These are phyloP conservation scores for Chenopodium formosanum DNA, from an alignment of 148 eudicot species.

Conservation along the genomic window DNA sequence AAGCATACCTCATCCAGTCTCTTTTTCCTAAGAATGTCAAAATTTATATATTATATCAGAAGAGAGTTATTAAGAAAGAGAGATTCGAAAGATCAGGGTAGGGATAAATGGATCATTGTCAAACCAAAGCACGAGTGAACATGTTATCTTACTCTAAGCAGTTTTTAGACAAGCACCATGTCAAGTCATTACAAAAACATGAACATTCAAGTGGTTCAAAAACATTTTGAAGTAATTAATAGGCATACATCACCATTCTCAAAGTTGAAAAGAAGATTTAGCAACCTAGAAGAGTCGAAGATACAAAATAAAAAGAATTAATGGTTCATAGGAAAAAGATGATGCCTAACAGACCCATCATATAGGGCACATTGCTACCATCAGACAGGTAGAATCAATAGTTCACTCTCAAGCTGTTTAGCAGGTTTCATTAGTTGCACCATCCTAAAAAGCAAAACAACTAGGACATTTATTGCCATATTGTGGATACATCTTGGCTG, in stretches of 20 bases:
- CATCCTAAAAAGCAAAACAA: not conserved
- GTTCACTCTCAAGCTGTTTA: not conserved
- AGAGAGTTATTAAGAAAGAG: not conserved
- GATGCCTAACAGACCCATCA: not conserved
- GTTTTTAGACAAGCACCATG: not conserved
- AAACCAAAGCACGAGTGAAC: not conserved
- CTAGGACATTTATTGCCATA: not conserved
- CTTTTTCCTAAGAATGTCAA: constrained; percentile 58
- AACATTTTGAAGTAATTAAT: not conserved
- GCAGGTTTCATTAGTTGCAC: not conserved
- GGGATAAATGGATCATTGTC: not conserved
- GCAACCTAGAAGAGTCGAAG: not conserved
- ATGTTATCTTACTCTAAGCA: not conserved
- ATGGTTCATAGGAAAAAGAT: not conserved
- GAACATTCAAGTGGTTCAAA: not conserved
- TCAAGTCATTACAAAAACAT: not conserved
- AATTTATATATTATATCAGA: not conserved
- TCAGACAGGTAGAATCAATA: not conserved
- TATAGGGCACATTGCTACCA: not conserved
- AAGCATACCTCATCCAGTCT: constrained; percentile 94
- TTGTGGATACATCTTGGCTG: not conserved
- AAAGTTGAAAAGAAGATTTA: not conserved
- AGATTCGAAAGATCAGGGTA: not conserved
- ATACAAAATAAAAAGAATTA: not conserved
- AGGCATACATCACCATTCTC: not conserved